A percentile compares a stretch with the other conserved stretches of the same genome.
These are phyloP conservation scores for Ichthyophthirius multifiliis DNA, from an alignment of 169 alveolate genomes.

Conservation along the genomic window DNA sequence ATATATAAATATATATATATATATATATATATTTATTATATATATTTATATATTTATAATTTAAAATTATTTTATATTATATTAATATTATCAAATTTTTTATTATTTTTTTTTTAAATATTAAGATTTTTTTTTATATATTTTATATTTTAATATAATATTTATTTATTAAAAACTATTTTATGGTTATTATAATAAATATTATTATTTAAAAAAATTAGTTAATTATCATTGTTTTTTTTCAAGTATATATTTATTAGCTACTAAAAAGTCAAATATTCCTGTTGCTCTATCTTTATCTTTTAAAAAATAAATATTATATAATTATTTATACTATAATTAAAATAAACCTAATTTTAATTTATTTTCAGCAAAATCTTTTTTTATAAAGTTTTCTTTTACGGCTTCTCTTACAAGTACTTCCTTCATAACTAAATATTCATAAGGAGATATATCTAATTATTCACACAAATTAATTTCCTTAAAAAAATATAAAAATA, in stretches of 20 bases:
- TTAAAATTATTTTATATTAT: too few relatives aligned
- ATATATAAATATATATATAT: too few relatives aligned
- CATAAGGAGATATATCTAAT: constrained; percentile 42
- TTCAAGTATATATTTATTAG: constrained; percentile 11
- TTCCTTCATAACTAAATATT: constrained; percentile 45
- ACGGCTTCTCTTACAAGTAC: constrained; percentile 41
- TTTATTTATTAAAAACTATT: too few relatives aligned
- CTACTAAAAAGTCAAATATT: constrained; percentile 52
- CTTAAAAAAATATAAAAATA: neutral
- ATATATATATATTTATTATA: too few relatives aligned
- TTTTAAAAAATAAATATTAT: neutral
- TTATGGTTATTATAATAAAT: too few relatives aligned
- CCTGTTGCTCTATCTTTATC: constrained; percentile 44
- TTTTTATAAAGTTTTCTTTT: constrained; percentile 42
- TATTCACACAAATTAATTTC: constrained; percentile 47
- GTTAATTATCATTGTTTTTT: neutral
- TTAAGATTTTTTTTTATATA: too few relatives aligned
- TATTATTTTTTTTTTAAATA: too few relatives aligned
- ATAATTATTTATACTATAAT: neutral
- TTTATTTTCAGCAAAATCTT: constrained; percentile 17
- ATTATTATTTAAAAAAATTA: too few relatives aligned
- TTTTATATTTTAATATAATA: too few relatives aligned
- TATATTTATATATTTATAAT: too few relatives aligned
- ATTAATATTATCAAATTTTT: too few relatives aligned
- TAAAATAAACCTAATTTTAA: constrained; percentile 11